Evolutionary conservation across 78 protist genomes (phyloP).

Genomic region (Dictyostelium capitatum): DNA sequence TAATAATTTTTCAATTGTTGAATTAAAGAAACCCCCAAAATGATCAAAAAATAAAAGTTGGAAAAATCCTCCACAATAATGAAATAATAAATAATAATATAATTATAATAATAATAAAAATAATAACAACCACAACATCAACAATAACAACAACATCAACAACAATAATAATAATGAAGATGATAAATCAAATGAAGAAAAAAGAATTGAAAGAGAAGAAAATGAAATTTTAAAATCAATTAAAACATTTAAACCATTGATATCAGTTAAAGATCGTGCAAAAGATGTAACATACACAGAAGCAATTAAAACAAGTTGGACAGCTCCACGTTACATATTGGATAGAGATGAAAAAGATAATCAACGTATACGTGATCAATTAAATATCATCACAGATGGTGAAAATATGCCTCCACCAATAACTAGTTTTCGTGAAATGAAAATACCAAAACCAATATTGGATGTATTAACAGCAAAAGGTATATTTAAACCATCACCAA

Average conservation of each 20-base stretch:
- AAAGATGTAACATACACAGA: constrained; percentile 49
- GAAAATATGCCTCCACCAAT: constrained; percentile 94
- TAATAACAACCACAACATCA: too few relatives aligned
- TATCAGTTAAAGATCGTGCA: constrained; percentile 82
- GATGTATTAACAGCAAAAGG: constrained; percentile 77
- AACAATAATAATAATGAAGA: background rate
- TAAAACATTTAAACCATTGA: constrained; percentile 53
- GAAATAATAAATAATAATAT: background rate
- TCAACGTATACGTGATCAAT: constrained; percentile 78
- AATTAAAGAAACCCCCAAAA: too few relatives aligned
- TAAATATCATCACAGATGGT: constrained; percentile 91
- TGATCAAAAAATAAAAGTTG: background rate
- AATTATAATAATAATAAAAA: too few relatives aligned
- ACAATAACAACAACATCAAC: too few relatives aligned
- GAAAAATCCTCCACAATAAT: too few relatives aligned
- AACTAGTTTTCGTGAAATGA: constrained; percentile 89
- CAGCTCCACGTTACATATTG: constrained; percentile 60
- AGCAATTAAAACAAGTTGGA: constrained; percentile 60
- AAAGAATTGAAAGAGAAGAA: constrained; percentile 39
- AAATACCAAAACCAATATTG: constrained; percentile 92
- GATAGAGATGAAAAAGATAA: constrained; percentile 28
- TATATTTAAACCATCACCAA: constrained; percentile 96
- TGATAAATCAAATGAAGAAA: background rate
- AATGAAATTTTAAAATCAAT: constrained; percentile 52
- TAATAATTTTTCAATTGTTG: too few relatives aligned